Conservation (phyloP, 169 alveolate species). For the Babesia sp. region DNA sequence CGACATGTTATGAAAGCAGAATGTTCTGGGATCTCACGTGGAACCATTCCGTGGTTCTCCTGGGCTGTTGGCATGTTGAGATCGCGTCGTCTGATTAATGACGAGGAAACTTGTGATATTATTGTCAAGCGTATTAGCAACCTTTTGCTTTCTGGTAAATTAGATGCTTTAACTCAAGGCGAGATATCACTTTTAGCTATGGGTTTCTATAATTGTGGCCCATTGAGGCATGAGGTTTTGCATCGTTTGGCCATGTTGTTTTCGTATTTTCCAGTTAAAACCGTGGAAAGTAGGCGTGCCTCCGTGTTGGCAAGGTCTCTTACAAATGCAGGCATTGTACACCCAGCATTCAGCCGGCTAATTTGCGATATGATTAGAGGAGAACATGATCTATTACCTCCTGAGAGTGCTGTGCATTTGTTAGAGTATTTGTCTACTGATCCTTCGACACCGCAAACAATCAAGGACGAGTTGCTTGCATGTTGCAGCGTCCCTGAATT, state of each 20-base stretch:
- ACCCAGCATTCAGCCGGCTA: constrained; percentile 18
- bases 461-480: constrained; percentile 16
- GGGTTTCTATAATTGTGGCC: background rate
- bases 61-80: constrained; percentile 8
- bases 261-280: background rate
- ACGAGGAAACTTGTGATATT: background rate
- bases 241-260: constrained; percentile 28
- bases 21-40: background rate
- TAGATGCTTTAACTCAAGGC: constrained; percentile 13
- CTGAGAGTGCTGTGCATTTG: background rate
- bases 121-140: background rate
- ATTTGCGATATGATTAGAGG: constrained; percentile 5
- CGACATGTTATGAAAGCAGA: background rate
- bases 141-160: background rate
- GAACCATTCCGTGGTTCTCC: constrained; percentile 8
- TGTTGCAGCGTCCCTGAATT: constrained; percentile 26
- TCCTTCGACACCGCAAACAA: constrained; percentile 5
- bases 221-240: background rate
- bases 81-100: background rate
- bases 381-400: background rate
- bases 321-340: background rate
- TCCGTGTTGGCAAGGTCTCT: constrained; percentile 4
- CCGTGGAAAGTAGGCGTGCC: background rate
- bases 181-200: constrained; percentile 20
- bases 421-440: constrained; percentile 10